Percentiles rank a stretch among this genome's conserved stretches.
phyloP scores from a whole-genome alignment of 257 asterid genomes.

The Fraxinus pennsylvanica region DNA sequence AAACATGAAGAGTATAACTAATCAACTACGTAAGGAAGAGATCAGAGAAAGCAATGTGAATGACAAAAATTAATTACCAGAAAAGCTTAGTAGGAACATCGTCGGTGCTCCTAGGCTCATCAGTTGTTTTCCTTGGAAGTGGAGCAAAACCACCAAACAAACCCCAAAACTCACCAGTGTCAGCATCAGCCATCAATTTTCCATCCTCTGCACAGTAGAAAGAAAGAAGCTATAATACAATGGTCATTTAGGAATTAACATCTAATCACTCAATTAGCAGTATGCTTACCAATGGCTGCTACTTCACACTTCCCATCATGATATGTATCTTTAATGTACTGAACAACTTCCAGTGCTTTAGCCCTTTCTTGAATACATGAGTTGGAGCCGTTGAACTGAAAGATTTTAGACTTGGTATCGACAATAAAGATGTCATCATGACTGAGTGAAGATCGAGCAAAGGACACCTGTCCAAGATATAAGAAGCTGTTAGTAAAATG shows the following conservation, averaged over 20 bases:
- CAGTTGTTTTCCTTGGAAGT: constrained; percentile 78
- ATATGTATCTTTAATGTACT: constrained; percentile 88
- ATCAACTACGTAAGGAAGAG: constrained; percentile 19
- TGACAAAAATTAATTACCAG: constrained; percentile 51
- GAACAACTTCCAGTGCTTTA: constrained; percentile 97
- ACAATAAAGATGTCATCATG: constrained; percentile 95
- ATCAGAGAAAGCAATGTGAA: constrained; percentile 21
- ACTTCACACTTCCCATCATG: constrained; percentile 97
- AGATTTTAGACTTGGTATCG: constrained; percentile 86
- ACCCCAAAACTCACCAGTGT: constrained; percentile 98
- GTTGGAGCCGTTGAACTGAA: constrained; percentile 95
- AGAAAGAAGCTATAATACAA: constrained; percentile 27
- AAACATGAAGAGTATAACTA: constrained; percentile 1
- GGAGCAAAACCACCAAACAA: constrained; percentile 99
- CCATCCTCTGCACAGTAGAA: constrained; percentile 78
- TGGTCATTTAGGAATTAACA: constrained; percentile 29
- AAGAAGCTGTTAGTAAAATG: constrained; percentile 24
- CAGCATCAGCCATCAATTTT: constrained; percentile 98
- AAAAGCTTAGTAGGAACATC: constrained; percentile 61
- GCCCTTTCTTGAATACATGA: constrained; percentile 99
- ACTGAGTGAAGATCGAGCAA: constrained; percentile 92
- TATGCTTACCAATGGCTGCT: constrained; percentile 81
- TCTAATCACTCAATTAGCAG: constrained; percentile 22
- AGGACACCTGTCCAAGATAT: constrained; percentile 66
- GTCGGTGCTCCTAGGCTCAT: constrained; percentile 52